Base-by-base conservation (phyloP, 2,329 filamentous ascomycete genomes). In the Pseudocercospora eumusae region DNA sequence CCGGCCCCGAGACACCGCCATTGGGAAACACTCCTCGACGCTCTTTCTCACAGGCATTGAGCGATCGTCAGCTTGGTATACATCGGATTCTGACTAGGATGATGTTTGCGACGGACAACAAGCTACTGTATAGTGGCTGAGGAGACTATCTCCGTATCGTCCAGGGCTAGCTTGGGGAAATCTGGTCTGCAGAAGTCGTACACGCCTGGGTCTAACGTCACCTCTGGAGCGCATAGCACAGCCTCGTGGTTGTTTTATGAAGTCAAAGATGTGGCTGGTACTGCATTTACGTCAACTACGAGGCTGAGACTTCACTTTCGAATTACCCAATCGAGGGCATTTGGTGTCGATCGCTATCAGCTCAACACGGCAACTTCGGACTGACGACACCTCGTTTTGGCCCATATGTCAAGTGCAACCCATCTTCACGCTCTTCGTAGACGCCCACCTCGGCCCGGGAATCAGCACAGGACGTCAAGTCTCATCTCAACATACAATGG, bases 211-310 rank as follows among this genome's bases (percentile, higher is more conserved):
- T 25, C 15, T 15, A 25, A 52, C 21, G 47, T 52, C 47, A 52
- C 47, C 15, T 52, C 15, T 52, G 47, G 47, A 25, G 18, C 47
- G 7, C 25, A 52, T 52, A 23, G 47, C 47, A 52, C 47, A 52
- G 47, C 47, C 47, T 52, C 23, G 47, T 52, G 47, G 47, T 52
- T 52, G 47, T 13, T n/a, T n/a, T 18, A 52, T 28, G n/a, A 52
- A 25, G 25, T 52, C 47, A 28, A 52, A 28, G 15, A 7, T 52
- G 47, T 28, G 47, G 47, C 47, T 52, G 47, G 25, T 40, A 40
- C 18, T 40, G 9, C 36, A 40, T 15, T 15, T 40, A 47, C 44
- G 44, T 47, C 44, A 47, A 23, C 9, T 20, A 47, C 18, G 18
- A 47, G 44, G 47, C 47, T 52, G 25, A 28, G 23, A 4, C 15